Percentiles rank a stretch among this genome's conserved stretches.
These are phyloP conservation scores for Tolypocladium pustulatum DNA, from an alignment of 2,329 filamentous ascomycete species.

Conservation along the genomic window DNA sequence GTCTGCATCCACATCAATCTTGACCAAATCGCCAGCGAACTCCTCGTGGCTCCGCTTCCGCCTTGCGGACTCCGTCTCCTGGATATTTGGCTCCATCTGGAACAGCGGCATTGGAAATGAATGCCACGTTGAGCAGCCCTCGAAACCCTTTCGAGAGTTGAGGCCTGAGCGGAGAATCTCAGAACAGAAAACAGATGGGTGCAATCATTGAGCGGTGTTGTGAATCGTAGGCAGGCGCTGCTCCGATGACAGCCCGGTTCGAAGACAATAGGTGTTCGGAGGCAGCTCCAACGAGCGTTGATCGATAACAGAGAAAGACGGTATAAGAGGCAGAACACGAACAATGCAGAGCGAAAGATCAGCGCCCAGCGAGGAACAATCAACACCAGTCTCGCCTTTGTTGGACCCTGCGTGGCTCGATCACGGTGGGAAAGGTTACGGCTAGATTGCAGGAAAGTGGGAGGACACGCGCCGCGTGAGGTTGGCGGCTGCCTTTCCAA, in stretches of 20 bases:
- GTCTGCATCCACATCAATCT: conserved; percentile 10
- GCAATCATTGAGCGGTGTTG: not conserved
- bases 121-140: not conserved
- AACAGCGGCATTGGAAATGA: conserved; percentile 33
- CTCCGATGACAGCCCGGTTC: not conserved
- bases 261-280: not conserved
- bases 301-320: not conserved
- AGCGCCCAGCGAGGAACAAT: not conserved
- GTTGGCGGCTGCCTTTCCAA: conserved; percentile 1
- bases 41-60: conserved; percentile 38
- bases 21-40: conserved; percentile 24
- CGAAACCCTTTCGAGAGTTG: no score
- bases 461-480: conserved; percentile 15
- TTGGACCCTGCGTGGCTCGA: not conserved
- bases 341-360: not conserved
- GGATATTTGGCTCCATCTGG: conserved; percentile 36
- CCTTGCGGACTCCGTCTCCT: conserved; percentile 29
- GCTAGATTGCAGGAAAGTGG: not conserved
- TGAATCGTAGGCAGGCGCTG: not conserved
- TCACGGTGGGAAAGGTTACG: not conserved
- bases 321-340: not conserved
- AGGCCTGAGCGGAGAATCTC: no score
- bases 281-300: not conserved
- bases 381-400: conserved; percentile 1
- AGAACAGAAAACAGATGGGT: not conserved